Evolutionary conservation across 202 grass and related monocot species (phyloP), one percentile per base, ranked within the genome.

Genomic region (Carex sylvatica): DNA sequence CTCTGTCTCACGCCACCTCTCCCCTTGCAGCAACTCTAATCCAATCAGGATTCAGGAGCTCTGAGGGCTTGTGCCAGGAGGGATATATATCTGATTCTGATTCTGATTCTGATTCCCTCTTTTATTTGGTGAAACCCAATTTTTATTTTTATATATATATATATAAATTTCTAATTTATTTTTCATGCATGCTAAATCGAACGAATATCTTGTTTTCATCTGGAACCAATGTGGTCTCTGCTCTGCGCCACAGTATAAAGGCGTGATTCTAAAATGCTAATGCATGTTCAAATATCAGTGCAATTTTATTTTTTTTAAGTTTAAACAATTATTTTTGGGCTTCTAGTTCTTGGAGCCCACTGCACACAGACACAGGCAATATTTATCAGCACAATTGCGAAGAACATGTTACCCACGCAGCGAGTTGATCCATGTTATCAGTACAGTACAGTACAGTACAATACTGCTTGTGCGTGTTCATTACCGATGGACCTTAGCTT

Each of bases 1-100:
- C 16, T 66, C 70, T 85, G 36, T 46, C 47, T 56, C 74, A 85
- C 70, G 72, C 46, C 20, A 74, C 15, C 42, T 78, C 83, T 52
- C 36, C 9, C 12, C 38, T 62, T 5, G 8, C 19, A 14, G 23
- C 36, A 44, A 3, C 35, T 70, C 24, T n/a, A 55, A 55, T 75
- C 71, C 71, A 55, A 33, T 75, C 47, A 75, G 24, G 3, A 58
- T 20, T 77, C 28, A 35, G 9, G 73, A 31, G 15, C 26, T 71
- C 35, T 47, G 40, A 70, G 66, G 18, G 4, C 16, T 70, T 8
- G 66, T 44, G 6, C 64, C 64, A 67, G 23, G 22, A 70, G 35
- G 15, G 33, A 74, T 26, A 15, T 28, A 28, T 28, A 28, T 28
- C 28, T 28, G 28, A 28, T 28, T 28, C 26, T 26, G 26, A 26